Evolutionary conservation across 768 basidiomycete genomes (phyloP).

Genomic region (Amanita muscaria): DNA sequence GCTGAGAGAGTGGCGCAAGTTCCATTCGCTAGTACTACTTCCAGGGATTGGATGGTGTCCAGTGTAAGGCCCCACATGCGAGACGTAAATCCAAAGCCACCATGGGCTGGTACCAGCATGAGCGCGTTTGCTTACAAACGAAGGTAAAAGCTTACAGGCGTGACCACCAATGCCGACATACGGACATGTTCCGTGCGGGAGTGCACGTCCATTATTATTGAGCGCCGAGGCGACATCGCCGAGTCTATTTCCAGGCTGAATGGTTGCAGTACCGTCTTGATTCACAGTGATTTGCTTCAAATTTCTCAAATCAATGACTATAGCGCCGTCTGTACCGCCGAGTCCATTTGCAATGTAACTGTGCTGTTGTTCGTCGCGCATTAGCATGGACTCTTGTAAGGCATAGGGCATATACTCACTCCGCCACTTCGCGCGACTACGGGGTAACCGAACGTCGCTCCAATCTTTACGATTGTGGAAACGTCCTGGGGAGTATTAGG

Average conservation of each 20-base stretch:
- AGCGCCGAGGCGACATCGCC: conserved; percentile 37
- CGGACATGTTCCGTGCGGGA: conserved; percentile 48
- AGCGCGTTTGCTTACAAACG: not conserved
- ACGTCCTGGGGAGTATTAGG: conserved; percentile 21
- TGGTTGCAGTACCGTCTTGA: conserved; percentile 24
- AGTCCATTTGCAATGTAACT: conserved; percentile 43
- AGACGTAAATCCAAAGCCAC: conserved; percentile 28
- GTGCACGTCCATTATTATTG: conserved; percentile 30
- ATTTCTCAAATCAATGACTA: conserved; percentile 38
- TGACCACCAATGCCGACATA: conserved; percentile 49
- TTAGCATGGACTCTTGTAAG: not conserved
- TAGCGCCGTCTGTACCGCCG: conserved; percentile 33
- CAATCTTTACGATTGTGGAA: conserved; percentile 20
- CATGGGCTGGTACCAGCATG: conserved; percentile 12
- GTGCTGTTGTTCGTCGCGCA: conserved; percentile 26
- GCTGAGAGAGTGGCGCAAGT: conserved; percentile 23
- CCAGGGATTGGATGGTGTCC: conserved; percentile 23
- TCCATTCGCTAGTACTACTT: conserved; percentile 26
- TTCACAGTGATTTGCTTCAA: conserved; percentile 30
- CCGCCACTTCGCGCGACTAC: conserved; percentile 36
- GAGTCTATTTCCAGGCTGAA: conserved; percentile 36
- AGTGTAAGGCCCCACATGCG: conserved; percentile 30
- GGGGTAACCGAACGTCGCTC: conserved; percentile 16
- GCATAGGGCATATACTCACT: conserved; percentile 18
- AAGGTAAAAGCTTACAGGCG: conserved; percentile 20